Conservation (phyloP, 2,329 filamentous ascomycete genomes). For the Nigrospora sphaerica region DNA sequence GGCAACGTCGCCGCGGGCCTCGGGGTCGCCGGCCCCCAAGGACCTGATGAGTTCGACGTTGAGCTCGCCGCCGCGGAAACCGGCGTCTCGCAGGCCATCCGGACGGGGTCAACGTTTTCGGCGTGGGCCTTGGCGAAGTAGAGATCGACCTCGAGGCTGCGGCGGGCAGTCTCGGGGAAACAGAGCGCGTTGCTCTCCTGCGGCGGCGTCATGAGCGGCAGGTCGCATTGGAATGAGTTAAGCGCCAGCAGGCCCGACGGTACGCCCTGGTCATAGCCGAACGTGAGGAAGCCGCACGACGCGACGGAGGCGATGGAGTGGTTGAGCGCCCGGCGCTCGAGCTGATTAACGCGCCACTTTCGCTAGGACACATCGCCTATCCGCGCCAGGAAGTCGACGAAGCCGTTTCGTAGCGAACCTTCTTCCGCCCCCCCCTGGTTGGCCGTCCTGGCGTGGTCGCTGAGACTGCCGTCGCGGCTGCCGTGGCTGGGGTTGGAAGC, state of each 20-base stretch:
- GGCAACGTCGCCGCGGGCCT: too few relatives aligned
- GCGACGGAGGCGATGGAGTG: constrained; percentile 64
- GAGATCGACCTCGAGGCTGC: constrained; percentile 57
- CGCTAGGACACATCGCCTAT: too few relatives aligned
- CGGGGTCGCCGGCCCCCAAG: too few relatives aligned
- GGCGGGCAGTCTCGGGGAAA: constrained; percentile 58
- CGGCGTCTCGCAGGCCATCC: constrained; percentile 39
- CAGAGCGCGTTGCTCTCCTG: constrained; percentile 13
- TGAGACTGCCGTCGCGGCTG: too few relatives aligned
- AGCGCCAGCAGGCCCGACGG: constrained; percentile 71
- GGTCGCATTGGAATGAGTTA: constrained; percentile 47
- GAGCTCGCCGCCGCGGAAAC: constrained; percentile 36
- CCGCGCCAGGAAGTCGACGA: too few relatives aligned
- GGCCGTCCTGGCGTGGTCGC: too few relatives aligned
- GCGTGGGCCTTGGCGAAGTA: constrained; percentile 54
- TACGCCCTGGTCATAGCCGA: constrained; percentile 61
- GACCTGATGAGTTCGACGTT: too few relatives aligned
- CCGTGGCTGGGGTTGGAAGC: too few relatives aligned
- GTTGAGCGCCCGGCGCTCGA: constrained; percentile 59
- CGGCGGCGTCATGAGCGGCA: constrained; percentile 26
- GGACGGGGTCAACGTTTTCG: constrained; percentile 29
- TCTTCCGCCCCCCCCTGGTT: too few relatives aligned
- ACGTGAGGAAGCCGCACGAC: constrained; percentile 63
- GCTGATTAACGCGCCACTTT: constrained; percentile 10
- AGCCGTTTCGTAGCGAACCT: too few relatives aligned